phyloP scores from a whole-genome alignment of 1,139 yeast species.

The Yamadazyma aaseri region DNA sequence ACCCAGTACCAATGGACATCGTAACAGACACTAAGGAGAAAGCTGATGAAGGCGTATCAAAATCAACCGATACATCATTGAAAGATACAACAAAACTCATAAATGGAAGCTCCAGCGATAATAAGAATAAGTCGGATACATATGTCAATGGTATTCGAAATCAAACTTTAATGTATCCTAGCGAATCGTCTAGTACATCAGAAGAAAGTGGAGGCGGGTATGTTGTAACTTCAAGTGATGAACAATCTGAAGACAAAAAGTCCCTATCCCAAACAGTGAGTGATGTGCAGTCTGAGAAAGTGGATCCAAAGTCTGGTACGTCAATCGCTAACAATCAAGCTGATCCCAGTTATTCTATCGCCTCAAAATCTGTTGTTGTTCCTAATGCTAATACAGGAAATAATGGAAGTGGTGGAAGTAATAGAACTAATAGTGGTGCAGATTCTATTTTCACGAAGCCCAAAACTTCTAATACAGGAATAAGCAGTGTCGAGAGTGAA shows the following conservation, averaged over 20 bases:
- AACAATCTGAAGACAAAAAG: constrained; percentile 12
- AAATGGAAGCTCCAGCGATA: too few species aligned
- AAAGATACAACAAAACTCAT: too few species aligned
- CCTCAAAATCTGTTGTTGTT: not conserved
- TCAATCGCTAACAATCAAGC: not conserved
- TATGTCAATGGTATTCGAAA: too few species aligned
- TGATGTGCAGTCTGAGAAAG: too few species aligned
- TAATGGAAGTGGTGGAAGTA: not conserved
- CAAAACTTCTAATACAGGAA: constrained; percentile 6
- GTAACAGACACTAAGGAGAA: too few species aligned
- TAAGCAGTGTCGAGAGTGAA: constrained; percentile 9
- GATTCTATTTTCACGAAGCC: constrained; percentile 2
- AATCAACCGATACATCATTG: too few species aligned
- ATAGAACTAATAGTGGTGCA: constrained; percentile 1
- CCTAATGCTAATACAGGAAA: not conserved
- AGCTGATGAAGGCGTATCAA: too few species aligned
- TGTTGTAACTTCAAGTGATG: constrained; percentile 16
- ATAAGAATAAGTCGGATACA: too few species aligned
- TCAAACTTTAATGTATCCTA: too few species aligned
- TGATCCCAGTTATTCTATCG: not conserved
- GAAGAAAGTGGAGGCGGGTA: constrained; percentile 13
- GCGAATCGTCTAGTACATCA: constrained; percentile 11
- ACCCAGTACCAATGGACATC: constrained; percentile 18
- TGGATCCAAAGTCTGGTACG: not conserved
- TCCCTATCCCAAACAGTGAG: constrained; percentile 2